Conservation (phyloP, 352 stramenopile genomes). For the Pythium utonaiense region DNA sequence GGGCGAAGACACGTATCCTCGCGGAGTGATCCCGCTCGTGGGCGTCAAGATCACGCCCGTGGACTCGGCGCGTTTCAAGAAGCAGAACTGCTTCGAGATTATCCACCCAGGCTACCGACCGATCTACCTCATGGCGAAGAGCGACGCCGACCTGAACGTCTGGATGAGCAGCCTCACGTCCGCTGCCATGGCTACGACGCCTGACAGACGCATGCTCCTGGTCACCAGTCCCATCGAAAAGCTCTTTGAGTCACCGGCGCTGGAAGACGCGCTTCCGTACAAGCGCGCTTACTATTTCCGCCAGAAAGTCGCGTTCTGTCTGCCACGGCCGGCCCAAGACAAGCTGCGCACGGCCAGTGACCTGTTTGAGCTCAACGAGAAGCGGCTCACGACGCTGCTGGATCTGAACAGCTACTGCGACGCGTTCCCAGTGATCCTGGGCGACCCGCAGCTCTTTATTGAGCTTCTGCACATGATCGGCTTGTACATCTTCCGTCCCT, state of each 20-base stretch:
- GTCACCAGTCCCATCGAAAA: slow-evolving; percentile 52
- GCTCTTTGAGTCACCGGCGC: slow-evolving; percentile 71
- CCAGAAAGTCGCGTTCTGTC: slow-evolving; percentile 80
- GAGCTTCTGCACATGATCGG: slow-evolving; percentile 78
- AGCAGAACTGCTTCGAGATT: slow-evolving; percentile 87
- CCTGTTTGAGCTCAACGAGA: slow-evolving; percentile 85
- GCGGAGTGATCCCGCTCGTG: slow-evolving; percentile 72
- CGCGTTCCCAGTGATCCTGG: slow-evolving; percentile 73
- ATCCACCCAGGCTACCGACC: slow-evolving; percentile 75
- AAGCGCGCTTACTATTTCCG: slow-evolving; percentile 83
- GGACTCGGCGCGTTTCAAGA: slow-evolving; percentile 76
- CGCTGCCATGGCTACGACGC: slow-evolving; percentile 67
- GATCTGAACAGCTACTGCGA: slow-evolving; percentile 87
- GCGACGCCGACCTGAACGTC: slow-evolving; percentile 70
- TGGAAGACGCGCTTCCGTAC: slow-evolving; percentile 80
- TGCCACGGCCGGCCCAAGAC: slow-evolving; percentile 56
- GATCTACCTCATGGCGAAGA: slow-evolving; percentile 87
- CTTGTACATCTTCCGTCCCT: slow-evolving; percentile 82
- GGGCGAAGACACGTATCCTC: slow-evolving; percentile 81
- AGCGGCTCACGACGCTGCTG: slow-evolving; percentile 74
- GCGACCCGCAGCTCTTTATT: slow-evolving; percentile 76
- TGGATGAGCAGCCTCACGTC: slow-evolving; percentile 87
- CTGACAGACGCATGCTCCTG: slow-evolving; percentile 65
- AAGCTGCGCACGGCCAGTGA: slow-evolving; percentile 38
- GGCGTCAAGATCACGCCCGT: slow-evolving; percentile 78